Conservation (phyloP, 768 basidiomycete species). For the Phylloporus rhodoxanthus region DNA sequence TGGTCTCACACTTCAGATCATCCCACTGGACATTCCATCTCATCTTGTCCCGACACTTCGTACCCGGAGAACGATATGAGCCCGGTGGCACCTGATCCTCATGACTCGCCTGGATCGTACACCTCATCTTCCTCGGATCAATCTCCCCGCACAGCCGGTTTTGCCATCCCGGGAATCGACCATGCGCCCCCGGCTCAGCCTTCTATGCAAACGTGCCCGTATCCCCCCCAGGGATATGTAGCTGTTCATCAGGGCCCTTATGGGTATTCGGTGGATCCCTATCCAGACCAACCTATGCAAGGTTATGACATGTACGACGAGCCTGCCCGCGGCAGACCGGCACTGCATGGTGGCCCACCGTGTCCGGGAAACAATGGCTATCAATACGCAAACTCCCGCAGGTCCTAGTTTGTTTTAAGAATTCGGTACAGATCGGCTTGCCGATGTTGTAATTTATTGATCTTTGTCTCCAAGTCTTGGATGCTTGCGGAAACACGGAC, state of each 20-base stretch:
- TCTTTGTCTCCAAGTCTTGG: conserved; percentile 7
- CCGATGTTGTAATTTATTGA: conserved; percentile 1
- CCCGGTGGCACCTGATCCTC: conserved; percentile 10
- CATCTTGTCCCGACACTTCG: conserved; percentile 10
- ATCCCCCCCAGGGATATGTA: conserved; percentile 3
- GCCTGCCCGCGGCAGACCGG: conserved; percentile 4
- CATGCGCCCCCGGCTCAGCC: conserved; percentile 3
- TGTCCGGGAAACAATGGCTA: conserved; percentile 13
- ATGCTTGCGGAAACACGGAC: conserved; percentile 12
- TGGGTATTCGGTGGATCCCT: conserved; percentile 4
- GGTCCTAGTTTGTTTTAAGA: conserved; percentile 5
- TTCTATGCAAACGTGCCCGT: conserved; percentile 1
- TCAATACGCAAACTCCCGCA: conserved; percentile 4
- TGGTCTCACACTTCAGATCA: conserved; percentile 14
- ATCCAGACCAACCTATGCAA: conserved; percentile 12
- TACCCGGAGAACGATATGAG: conserved; percentile 13
- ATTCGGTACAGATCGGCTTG: conserved; percentile 2
- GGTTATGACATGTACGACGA: conserved; percentile 7
- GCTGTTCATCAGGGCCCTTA: conserved; percentile 12
- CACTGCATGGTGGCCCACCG: conserved; percentile 10
- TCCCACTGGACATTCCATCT: conserved; percentile 2
- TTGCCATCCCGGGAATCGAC: conserved; percentile 1
- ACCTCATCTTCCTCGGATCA: conserved; percentile 27
- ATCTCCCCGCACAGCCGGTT: conserved; percentile 13
- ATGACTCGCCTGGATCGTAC: conserved; percentile 19